Conservation (phyloP, 2,329 filamentous ascomycete genomes). For the Nothophoma quercina region DNA sequence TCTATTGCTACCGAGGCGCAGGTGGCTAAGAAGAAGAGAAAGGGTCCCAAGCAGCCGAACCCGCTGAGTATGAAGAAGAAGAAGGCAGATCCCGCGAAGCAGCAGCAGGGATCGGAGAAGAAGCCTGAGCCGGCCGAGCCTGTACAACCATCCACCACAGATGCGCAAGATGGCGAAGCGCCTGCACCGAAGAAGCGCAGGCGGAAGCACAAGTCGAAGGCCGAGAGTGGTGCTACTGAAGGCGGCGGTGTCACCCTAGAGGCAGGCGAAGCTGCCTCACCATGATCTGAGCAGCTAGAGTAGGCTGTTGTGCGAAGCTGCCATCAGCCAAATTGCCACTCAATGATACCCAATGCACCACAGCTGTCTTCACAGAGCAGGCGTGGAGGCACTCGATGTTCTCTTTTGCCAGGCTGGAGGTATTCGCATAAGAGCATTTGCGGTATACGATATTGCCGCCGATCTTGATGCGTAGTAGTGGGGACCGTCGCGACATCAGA, state of each 20-base stretch:
- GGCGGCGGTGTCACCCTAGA: slow-evolving; percentile 14
- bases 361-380: neutral
- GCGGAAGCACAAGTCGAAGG: slow-evolving; percentile 50
- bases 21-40: slow-evolving; percentile 60
- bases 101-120: slow-evolving; percentile 22
- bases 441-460: no score
- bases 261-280: slow-evolving; percentile 26
- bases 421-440: neutral
- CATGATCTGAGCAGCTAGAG: slow-evolving; percentile 23
- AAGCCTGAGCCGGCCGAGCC: slow-evolving; percentile 20
- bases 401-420: no score
- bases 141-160: slow-evolving; percentile 15
- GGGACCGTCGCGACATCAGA: no score
- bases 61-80: slow-evolving; percentile 74
- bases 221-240: slow-evolving; percentile 28
- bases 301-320: neutral
- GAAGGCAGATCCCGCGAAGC: slow-evolving; percentile 57
- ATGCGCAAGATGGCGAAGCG: slow-evolving; percentile 31
- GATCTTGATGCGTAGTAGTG: no score
- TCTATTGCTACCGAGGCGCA: slow-evolving; percentile 31
- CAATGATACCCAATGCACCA: slow-evolving; percentile 20
- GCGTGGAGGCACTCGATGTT: no score
- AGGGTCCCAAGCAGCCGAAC: slow-evolving; percentile 73
- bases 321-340: neutral
- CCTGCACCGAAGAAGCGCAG: slow-evolving; percentile 48